phyloP scores from a whole-genome alignment of 441 rosid species.

The Corymbia calophylla region DNA sequence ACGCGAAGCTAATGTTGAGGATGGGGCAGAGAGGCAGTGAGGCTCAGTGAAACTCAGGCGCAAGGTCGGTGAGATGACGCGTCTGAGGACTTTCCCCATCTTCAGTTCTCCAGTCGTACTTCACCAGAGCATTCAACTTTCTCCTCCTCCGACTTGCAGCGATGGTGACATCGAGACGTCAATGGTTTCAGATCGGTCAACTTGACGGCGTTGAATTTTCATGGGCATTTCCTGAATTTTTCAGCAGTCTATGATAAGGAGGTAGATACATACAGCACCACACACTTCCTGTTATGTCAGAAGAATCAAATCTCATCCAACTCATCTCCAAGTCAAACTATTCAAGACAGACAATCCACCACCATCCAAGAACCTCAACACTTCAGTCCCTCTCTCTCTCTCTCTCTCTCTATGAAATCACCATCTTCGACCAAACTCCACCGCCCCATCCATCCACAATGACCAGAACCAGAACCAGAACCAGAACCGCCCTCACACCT shows the following conservation, averaged over 20 bases:
- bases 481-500: neutral
- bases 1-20: neutral
- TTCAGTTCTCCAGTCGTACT: neutral
- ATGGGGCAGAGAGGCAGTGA: no score
- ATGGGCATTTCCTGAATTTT: neutral
- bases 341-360: neutral
- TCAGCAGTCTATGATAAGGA: constrained; percentile 19
- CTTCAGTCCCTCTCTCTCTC: neutral
- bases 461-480: constrained; percentile 5
- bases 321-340: neutral
- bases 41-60: neutral
- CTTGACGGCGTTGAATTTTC: neutral
- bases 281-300: neutral
- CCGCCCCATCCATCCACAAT: neutral
- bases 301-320: neutral
- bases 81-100: neutral
- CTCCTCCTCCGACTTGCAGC: neutral
- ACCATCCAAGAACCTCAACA: neutral
- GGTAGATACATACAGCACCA: neutral
- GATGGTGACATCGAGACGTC: neutral
- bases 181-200: constrained; percentile 1
- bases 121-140: neutral
- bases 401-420: neutral
- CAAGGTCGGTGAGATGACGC: neutral
- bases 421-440: neutral